Percentiles rank a stretch among this genome's conserved stretches.
phyloP scores from a whole-genome alignment of 495 filamentous ascomycete species.

The Trichoderma erinaceum region DNA sequence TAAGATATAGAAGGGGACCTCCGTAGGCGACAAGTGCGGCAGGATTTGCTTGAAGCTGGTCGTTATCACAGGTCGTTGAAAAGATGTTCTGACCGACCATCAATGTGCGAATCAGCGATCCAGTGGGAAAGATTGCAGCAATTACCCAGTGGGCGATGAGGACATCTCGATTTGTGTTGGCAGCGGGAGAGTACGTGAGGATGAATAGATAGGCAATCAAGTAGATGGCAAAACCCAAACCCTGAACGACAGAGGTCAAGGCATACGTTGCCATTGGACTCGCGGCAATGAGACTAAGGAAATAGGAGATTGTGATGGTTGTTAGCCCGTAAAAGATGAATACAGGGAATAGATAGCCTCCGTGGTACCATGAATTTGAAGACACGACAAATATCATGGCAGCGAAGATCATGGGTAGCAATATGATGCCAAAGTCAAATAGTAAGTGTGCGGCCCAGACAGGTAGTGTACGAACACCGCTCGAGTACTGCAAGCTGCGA shows the following conservation, averaged over 20 bases:
- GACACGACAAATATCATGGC: conserved; percentile 55
- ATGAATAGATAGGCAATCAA: conserved; percentile 59
- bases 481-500: conserved; percentile 69
- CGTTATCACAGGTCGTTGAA: conserved; percentile 54
- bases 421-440: conserved; percentile 63
- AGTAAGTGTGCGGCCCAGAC: conserved; percentile 64
- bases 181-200: conserved; percentile 52
- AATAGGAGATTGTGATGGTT: conserved; percentile 60
- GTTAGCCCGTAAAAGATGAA: conserved; percentile 65
- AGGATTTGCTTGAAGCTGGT: conserved; percentile 53
- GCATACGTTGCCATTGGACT: conserved; percentile 71
- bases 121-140: conserved; percentile 55
- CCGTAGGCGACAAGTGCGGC: conserved; percentile 62
- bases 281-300: conserved; percentile 58
- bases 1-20: conserved; percentile 64
- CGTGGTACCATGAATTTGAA: conserved; percentile 55
- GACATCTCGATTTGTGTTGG: conserved; percentile 48
- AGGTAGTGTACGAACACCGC: conserved; percentile 58
- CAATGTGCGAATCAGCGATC: conserved; percentile 56
- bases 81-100: conserved; percentile 67
- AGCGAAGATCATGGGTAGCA: conserved; percentile 51
- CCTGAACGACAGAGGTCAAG: conserved; percentile 59
- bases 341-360: conserved; percentile 63
- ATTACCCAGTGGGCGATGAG: conserved; percentile 57
- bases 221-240: conserved; percentile 62